phyloP scores from a whole-genome alignment of 805 yeast species.

The Candida methanosorbosa region DNA sequence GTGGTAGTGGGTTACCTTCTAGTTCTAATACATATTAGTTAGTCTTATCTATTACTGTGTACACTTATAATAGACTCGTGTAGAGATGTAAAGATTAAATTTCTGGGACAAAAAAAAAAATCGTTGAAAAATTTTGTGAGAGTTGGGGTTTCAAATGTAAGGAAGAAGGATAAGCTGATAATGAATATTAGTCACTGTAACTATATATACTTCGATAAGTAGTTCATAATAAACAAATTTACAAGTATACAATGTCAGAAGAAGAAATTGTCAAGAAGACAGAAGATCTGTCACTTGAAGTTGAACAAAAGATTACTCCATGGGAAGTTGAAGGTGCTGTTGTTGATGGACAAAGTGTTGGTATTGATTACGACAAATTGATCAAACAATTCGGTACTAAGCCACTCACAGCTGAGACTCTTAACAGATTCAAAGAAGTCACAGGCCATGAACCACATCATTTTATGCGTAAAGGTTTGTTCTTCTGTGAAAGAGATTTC shows the following conservation, averaged over 20 bases:
- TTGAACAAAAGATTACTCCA: slow-evolving; percentile 71
- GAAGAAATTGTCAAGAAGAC: slow-evolving; percentile 14
- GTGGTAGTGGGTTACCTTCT: neutral
- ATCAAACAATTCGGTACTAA: slow-evolving; percentile 83
- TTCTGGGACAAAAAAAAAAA: no score
- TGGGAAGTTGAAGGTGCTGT: slow-evolving; percentile 99
- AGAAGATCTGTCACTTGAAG: slow-evolving; percentile 11
- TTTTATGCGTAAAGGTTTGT: slow-evolving; percentile 80
- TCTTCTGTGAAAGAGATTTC: slow-evolving; percentile 87
- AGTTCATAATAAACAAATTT: no score
- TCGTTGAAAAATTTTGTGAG: no score
- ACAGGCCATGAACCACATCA: slow-evolving; percentile 93
- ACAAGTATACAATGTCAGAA: no score
- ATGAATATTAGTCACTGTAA: no score
- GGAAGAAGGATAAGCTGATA: no score
- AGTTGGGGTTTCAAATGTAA: no score
- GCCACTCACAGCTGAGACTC: slow-evolving; percentile 57
- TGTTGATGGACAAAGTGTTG: slow-evolving; percentile 87
- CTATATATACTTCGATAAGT: no score
- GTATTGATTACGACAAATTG: slow-evolving; percentile 85
- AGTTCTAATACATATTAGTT: neutral
- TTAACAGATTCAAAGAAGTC: slow-evolving; percentile 64
- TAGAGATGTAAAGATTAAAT: no score
- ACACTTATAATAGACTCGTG: no score
- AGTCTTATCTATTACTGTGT: no score